Percentiles rank a stretch among this genome's conserved stretches.
These are phyloP conservation scores for Saposhnikovia divaricata DNA, from an alignment of 129 eudicot genomes.

Conservation along the genomic window DNA sequence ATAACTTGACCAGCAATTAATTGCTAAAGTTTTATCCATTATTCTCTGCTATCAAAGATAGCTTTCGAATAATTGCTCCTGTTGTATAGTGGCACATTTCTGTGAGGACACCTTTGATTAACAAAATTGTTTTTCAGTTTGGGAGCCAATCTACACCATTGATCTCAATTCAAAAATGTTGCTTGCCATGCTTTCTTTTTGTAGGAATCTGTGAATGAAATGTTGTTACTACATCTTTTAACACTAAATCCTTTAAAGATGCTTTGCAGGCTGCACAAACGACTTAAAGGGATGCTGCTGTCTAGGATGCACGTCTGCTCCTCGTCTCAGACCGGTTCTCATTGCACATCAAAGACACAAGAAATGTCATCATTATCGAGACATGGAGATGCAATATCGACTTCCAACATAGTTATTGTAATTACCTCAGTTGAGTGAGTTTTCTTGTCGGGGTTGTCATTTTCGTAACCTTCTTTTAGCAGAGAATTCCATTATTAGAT, in stretches of 20 bases:
- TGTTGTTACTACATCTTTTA: background rate
- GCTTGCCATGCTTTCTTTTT: background rate
- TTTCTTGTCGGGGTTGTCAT: background rate
- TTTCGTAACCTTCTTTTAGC: background rate
- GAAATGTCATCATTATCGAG: conserved; percentile 90
- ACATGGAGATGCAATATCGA: conserved; percentile 20
- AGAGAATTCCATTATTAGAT: background rate
- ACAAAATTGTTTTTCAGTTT: background rate
- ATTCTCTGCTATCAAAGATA: no score
- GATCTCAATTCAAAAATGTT: background rate
- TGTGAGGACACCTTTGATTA: no score
- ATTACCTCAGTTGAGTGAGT: background rate
- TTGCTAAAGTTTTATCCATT: no score
- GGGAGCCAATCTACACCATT: background rate
- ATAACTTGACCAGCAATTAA: no score
- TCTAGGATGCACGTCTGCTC: conserved; percentile 53
- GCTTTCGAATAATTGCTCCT: no score
- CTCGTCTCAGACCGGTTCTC: conserved; percentile 70
- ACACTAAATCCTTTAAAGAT: conserved; percentile 32
- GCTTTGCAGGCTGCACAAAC: conserved; percentile 58
- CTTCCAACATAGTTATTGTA: background rate
- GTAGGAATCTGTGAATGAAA: no score
- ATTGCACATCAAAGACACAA: conserved; percentile 64
- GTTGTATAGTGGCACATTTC: no score
- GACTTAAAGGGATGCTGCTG: conserved; percentile 79